phyloP scores from a whole-genome alignment of 2,329 filamentous ascomycete species.

The Phialophora tarda region DNA sequence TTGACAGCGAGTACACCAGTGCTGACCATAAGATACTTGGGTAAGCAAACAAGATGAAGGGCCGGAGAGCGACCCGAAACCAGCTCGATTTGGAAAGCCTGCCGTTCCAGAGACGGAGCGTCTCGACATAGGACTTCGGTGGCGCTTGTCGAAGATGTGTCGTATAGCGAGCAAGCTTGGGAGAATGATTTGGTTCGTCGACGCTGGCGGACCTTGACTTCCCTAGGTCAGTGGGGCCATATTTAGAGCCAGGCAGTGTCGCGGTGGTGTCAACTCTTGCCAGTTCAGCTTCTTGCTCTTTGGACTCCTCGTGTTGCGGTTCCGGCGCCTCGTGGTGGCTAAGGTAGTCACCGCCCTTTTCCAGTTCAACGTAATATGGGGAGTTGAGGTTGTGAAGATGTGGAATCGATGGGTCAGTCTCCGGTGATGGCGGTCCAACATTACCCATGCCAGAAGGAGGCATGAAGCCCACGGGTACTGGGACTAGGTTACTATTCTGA shows the following conservation, averaged over 20 bases:
- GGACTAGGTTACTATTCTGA: conserved; percentile 2
- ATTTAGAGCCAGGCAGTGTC: conserved; percentile 12
- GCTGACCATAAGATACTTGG: conserved; percentile 89
- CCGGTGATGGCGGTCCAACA: not conserved
- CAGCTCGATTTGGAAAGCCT: conserved; percentile 78
- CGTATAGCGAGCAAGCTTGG: conserved; percentile 64
- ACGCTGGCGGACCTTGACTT: conserved; percentile 15
- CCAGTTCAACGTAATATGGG: conserved; percentile 43
- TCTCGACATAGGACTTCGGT: conserved; percentile 72
- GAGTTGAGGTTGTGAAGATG: conserved; percentile 48
- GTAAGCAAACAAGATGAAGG: conserved; percentile 85
- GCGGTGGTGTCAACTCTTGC: conserved; percentile 5
- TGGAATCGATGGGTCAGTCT: conserved; percentile 15
- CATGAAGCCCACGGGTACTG: not conserved
- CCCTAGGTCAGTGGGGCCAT: conserved; percentile 14
- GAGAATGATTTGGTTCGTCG: not conserved
- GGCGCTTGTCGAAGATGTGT: conserved; percentile 70
- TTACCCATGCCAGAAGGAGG: not conserved
- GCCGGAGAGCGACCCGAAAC: conserved; percentile 76
- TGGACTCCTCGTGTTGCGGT: not conserved
- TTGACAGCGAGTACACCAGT: conserved; percentile 80
- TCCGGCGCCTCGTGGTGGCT: conserved; percentile 27
- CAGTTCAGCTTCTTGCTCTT: conserved; percentile 12
- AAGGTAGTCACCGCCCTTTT: conserved; percentile 42
- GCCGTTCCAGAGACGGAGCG: conserved; percentile 77